phyloP scores from a whole-genome alignment of 139 green algal species.

The Zygnema cylindricum region DNA sequence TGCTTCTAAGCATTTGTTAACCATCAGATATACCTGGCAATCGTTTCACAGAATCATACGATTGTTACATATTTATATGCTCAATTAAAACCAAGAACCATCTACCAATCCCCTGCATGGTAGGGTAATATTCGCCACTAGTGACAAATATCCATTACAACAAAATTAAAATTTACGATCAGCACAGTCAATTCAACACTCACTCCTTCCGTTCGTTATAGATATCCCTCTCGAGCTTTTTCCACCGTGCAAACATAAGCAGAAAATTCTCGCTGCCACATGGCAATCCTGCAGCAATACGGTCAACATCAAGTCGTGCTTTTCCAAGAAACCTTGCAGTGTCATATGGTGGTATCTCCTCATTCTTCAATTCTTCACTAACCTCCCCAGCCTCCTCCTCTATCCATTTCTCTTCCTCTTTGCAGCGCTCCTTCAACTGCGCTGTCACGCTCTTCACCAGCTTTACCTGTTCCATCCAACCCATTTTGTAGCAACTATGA shows the following conservation, averaged over 20 bases:
- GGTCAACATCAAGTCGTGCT: constrained; percentile 46
- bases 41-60: too few species aligned
- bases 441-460: constrained; percentile 43
- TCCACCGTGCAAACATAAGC: constrained; percentile 66
- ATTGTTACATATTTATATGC: too few species aligned
- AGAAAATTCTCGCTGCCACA: constrained; percentile 63
- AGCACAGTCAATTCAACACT: too few species aligned
- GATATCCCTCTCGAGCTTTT: constrained; percentile 65
- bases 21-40: too few species aligned
- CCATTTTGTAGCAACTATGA: not conserved
- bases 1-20: too few species aligned
- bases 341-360: constrained; percentile 39
- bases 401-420: constrained; percentile 68
- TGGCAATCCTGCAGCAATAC: constrained; percentile 53
- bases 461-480: constrained; percentile 41
- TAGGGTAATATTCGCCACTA: too few species aligned
- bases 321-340: constrained; percentile 44
- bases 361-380: constrained; percentile 22
- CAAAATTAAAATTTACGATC: too few species aligned
- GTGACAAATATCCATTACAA: too few species aligned
- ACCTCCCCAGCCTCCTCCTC: not conserved
- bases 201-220: constrained; percentile 62
- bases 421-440: constrained; percentile 79
- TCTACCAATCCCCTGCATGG: too few species aligned
- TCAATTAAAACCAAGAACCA: too few species aligned